Conservation (phyloP, 805 yeast species). For the Metschnikowia bowlesiae region DNA sequence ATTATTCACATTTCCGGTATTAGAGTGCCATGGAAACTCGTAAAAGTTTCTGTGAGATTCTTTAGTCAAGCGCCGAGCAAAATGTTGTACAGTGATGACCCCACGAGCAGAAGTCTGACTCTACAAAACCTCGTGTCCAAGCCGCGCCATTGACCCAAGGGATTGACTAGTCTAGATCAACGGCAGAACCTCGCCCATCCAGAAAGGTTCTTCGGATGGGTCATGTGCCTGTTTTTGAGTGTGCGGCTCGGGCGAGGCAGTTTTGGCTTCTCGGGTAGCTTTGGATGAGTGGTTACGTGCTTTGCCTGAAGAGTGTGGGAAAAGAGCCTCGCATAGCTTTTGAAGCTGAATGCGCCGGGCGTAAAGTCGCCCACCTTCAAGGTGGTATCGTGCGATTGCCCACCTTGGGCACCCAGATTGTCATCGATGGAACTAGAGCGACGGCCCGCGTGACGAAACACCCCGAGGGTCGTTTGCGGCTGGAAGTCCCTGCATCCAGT, state of each 20-base stretch:
- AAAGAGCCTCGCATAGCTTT: conserved; percentile 5
- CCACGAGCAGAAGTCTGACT: too few relatives aligned
- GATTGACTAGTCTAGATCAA: too few relatives aligned
- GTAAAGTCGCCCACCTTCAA: conserved; percentile 11
- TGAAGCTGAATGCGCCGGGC: conserved; percentile 2
- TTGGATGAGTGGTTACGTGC: not conserved
- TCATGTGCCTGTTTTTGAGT: conserved; percentile 11
- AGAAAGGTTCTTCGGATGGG: conserved; percentile 30
- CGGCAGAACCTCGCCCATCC: conserved; percentile 70
- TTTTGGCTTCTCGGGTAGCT: not conserved
- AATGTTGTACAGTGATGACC: too few relatives aligned
- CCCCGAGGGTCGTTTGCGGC: conserved; percentile 61
- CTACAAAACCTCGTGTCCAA: too few relatives aligned
- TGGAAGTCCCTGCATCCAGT: conserved; percentile 81
- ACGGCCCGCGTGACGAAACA: conserved; percentile 80
- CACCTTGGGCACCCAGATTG: conserved; percentile 65
- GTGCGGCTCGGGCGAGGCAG: not conserved
- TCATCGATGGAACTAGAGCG: conserved; percentile 82
- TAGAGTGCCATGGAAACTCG: too few relatives aligned
- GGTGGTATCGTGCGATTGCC: conserved; percentile 51
- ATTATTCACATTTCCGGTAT: too few relatives aligned
- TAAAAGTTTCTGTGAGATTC: too few relatives aligned
- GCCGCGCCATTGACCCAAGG: too few relatives aligned
- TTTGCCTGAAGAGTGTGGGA: not conserved
- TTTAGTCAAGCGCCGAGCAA: too few relatives aligned